These are phyloP conservation scores for Cutaneotrichosporon sp. DNA, from an alignment of 1,284 basidiomycete genomes.

Conservation along the genomic window DNA sequence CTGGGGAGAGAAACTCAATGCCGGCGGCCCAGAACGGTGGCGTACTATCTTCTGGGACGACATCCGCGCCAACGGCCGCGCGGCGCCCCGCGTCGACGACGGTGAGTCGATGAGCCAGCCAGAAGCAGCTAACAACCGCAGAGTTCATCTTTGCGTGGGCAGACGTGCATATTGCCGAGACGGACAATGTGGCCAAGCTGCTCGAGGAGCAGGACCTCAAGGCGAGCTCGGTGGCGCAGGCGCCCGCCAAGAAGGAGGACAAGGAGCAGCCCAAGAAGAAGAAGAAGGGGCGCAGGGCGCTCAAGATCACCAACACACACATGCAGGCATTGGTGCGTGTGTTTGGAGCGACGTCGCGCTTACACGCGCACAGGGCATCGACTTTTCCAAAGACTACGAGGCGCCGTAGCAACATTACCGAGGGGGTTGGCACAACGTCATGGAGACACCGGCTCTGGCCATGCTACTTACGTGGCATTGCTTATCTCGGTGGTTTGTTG, in stretches of 20 bases:
- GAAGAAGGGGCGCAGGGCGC: slow-evolving; percentile 26
- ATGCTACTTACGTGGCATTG: slow-evolving; percentile 3
- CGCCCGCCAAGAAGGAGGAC: slow-evolving; percentile 33
- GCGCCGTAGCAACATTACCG: too few species aligned
- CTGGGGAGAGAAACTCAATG: slow-evolving; percentile 31
- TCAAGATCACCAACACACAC: slow-evolving; percentile 48
- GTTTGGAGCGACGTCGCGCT: neutral
- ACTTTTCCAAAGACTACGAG: slow-evolving; percentile 47
- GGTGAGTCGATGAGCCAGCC: slow-evolving; percentile 37
- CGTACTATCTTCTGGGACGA: slow-evolving; percentile 45
- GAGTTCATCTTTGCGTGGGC: slow-evolving; percentile 45
- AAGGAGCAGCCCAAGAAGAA: slow-evolving; percentile 37
- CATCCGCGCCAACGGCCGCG: slow-evolving; percentile 33
- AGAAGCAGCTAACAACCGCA: slow-evolving; percentile 12
- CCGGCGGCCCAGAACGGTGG: slow-evolving; percentile 35
- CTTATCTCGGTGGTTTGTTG: slow-evolving; percentile 5
- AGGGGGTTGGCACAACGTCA: too few species aligned
- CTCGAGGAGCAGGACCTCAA: slow-evolving; percentile 41
- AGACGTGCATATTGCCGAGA: slow-evolving; percentile 39
- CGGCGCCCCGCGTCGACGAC: slow-evolving; percentile 39
- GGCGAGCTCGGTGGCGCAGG: slow-evolving; percentile 25
- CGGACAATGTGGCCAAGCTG: slow-evolving; percentile 43
- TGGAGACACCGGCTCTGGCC: too few species aligned
- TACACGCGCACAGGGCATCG: slow-evolving; percentile 35
- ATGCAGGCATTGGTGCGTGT: slow-evolving; percentile 40